Evolutionary conservation across 164 flowering plant species (phyloP), one percentile per base, ranked within the genome.

Genomic region (Umbilicus rupestris): DNA sequence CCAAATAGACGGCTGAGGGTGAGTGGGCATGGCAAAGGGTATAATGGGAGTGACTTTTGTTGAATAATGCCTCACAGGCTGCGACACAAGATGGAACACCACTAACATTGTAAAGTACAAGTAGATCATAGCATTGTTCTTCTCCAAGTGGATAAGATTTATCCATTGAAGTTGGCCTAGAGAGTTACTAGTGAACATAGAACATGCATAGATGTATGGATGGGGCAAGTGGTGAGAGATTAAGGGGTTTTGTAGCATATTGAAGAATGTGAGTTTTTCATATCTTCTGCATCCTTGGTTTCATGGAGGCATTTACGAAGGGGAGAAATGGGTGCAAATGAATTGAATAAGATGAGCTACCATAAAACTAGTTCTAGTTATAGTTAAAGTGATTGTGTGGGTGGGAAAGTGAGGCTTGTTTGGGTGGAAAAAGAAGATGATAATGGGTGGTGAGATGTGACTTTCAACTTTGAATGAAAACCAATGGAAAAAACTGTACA

Each of bases 381-480:
- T 24, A 52, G 31, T 52, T 52, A 3, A 9, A 52, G 31, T 52
- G 3, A 8, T 52, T 52, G 30, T 28, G 59, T 52, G 16, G 59
- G 24, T 49, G 55, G 55, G 55, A 49, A 49, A 9, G 31, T 52
- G 59, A 52, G 31, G 17, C 16, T 52, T 52, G 59, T 52, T 52
- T 26, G 31, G 15, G 33, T 14, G 1, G 55, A 49, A 49, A 49
- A n/a, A 49, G 50, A 49, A 49, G 7, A 7, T 7, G 1, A 52
- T n/a, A 52, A 52, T 52, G 15, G 55, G 28, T 52, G 28, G 31
- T 15, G 10, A 52, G 31, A 52, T 28, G 59, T 52, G 26, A 52
- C 31, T 52, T 52, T 52, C 59, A 52, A 52, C 59, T 52, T 52
- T 52, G 59, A 52, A 52, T 41, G 44, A 41, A 41, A 41, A 12